Base-by-base conservation (phyloP, 73 alveolate genomes). In the Tetrahymena elliotti region DNA sequence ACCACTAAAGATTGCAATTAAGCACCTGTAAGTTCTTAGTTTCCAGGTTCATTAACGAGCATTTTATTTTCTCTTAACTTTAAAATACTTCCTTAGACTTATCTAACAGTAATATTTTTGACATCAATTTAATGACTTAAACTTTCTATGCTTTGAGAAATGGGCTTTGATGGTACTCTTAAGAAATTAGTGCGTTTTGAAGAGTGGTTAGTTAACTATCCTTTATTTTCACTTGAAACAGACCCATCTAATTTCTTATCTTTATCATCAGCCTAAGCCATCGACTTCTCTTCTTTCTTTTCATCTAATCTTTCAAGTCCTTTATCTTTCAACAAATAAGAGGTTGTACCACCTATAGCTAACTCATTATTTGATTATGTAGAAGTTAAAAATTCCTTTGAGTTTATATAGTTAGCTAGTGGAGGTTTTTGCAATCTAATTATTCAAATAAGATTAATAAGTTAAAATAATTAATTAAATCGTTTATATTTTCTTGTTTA, bases 101-200 rank as follows among this genome's bases (percentile, higher is more conserved):
- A 94, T 92, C 96, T 94, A 35, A 68, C 83, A 84, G 95, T 94
- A 13, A 94, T 94, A 94, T 94, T 94, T 39, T 94, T 94, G 31
- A 94, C 96, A 38, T 94, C 96, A 88, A 94, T 94, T 92, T 94
- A 53, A 35, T 94, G 93, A 38, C 54, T 88, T 41, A 94, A 92
- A 41, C 93, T 94, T 52, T 94, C 96, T 7, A 94, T 39, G 33
- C 39, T 88, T 94, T 94, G 83, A 53, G 95, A 52, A n/a, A 94
- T 94, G 8, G 96, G 96, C 41, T 94, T 94, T 93, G 95, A 84
- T 35, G 96, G 96, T 6, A 94, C 95, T 93, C 96, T 94, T 93
- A 94, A 83, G 38, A 94, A 94, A 94, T 94, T 94, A 5, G 96
- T 94, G 68, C 96, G 93, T 92, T 94, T 94, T 33, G 96, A 94